phyloP scores from a whole-genome alignment of 768 basidiomycete genomes.

The Tricholoma saponaceum region DNA sequence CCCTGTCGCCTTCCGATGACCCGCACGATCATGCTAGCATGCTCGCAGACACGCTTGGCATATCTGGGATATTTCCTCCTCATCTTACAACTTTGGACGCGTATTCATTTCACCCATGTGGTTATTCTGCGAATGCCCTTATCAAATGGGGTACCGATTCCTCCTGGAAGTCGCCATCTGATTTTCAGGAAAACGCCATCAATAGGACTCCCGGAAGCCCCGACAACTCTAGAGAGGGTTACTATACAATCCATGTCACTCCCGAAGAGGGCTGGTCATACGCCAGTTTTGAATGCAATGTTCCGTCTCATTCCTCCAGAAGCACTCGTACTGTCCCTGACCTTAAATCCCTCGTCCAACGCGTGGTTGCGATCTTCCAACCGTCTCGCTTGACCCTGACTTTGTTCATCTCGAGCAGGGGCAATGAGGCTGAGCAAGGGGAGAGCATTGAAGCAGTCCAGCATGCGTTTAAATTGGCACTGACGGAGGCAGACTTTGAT shows the following conservation, averaged over 20 bases:
- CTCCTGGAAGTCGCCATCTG: not conserved
- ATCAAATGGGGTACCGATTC: slow-evolving; percentile 52
- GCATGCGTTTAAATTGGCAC: slow-evolving; percentile 66
- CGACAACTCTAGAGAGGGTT: slow-evolving; percentile 64
- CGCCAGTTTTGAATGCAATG: slow-evolving; percentile 97
- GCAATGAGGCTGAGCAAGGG: slow-evolving; percentile 40
- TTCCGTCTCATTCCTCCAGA: slow-evolving; percentile 47
- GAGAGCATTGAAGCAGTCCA: slow-evolving; percentile 72
- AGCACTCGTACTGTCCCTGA: slow-evolving; percentile 50
- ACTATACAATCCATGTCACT: slow-evolving; percentile 98
- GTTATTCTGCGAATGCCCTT: slow-evolving; percentile 93
- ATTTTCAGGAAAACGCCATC: slow-evolving; percentile 10
- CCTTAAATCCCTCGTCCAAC: slow-evolving; percentile 74
- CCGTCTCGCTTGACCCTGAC: slow-evolving; percentile 84
- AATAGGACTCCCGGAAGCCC: slow-evolving; percentile 3
- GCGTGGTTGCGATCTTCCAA: slow-evolving; percentile 91
- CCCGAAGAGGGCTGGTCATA: slow-evolving; percentile 98
- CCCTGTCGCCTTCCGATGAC: slow-evolving; percentile 24
- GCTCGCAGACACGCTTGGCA: slow-evolving; percentile 71
- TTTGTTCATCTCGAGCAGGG: slow-evolving; percentile 78
- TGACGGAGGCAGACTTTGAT: slow-evolving; percentile 28
- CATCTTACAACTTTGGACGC: slow-evolving; percentile 83
- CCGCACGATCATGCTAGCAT: slow-evolving; percentile 46
- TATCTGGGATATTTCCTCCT: slow-evolving; percentile 76
- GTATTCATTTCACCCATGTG: slow-evolving; percentile 92